A percentile compares a stretch with the other conserved stretches of the same genome.
These are phyloP conservation scores for Beauveria medogensis DNA, from an alignment of 2,329 filamentous ascomycete species.

Conservation along the genomic window DNA sequence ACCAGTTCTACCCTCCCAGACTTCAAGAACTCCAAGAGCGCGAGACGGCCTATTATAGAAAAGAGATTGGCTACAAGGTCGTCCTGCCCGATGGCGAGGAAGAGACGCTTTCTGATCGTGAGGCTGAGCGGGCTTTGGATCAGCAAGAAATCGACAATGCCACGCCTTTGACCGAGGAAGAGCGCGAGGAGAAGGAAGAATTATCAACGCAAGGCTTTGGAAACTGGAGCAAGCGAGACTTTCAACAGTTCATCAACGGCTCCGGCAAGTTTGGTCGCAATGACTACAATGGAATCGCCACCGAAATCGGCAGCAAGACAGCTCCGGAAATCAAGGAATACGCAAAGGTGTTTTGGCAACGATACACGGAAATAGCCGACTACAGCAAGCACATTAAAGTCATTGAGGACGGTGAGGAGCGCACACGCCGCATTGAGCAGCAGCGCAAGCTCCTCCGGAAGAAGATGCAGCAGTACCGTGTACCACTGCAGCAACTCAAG, in stretches of 20 bases:
- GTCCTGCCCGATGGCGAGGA: slow-evolving; percentile 83
- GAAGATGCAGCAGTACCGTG: slow-evolving; percentile 96
- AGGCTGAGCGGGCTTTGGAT: slow-evolving; percentile 78
- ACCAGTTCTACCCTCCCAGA: slow-evolving; percentile 87
- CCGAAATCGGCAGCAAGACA: slow-evolving; percentile 86
- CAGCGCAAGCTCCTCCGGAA: slow-evolving; percentile 88
- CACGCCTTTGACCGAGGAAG: slow-evolving; percentile 77
- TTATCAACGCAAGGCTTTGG: slow-evolving; percentile 81
- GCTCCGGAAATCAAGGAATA: slow-evolving; percentile 81
- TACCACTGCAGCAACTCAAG: slow-evolving; percentile 93
- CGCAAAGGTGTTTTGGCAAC: slow-evolving; percentile 92
- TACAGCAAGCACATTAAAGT: slow-evolving; percentile 82
- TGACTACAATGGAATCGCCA: slow-evolving; percentile 76
- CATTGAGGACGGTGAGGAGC: slow-evolving; percentile 89
- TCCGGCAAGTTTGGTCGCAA: slow-evolving; percentile 85
- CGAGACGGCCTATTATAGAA: slow-evolving; percentile 91
- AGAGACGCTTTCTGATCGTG: slow-evolving; percentile 75
- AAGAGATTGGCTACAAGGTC: slow-evolving; percentile 93
- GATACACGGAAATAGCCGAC: slow-evolving; percentile 83
- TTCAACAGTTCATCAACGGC: slow-evolving; percentile 95
- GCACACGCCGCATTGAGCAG: slow-evolving; percentile 78
- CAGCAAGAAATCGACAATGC: slow-evolving; percentile 93
- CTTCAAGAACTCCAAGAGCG: slow-evolving; percentile 88
- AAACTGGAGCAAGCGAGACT: slow-evolving; percentile 94
- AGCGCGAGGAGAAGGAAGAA: slow-evolving; percentile 76